phyloP scores from a whole-genome alignment of 2,329 filamentous ascomycete species.

The Fulvia fulva region DNA sequence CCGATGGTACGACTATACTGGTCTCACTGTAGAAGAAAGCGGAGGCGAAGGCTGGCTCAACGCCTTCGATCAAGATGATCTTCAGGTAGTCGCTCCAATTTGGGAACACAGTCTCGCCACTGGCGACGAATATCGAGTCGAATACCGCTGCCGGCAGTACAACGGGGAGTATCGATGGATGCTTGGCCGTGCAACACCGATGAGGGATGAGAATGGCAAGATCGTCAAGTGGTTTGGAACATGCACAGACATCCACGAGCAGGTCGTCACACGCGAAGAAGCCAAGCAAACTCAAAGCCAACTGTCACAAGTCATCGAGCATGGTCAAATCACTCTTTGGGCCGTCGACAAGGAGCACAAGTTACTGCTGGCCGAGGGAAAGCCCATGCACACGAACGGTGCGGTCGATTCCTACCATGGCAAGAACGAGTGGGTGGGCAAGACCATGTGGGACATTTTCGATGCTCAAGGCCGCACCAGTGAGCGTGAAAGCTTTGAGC shows the following conservation, averaged over 20 bases:
- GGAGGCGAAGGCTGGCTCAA: constrained; percentile 60
- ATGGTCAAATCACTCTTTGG: constrained; percentile 73
- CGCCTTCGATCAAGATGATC: constrained; percentile 68
- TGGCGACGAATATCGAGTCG: constrained; percentile 64
- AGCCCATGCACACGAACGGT: constrained; percentile 34
- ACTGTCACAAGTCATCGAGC: constrained; percentile 67
- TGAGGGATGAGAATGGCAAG: constrained; percentile 61
- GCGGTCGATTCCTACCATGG: neutral
- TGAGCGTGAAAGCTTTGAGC: constrained; percentile 43
- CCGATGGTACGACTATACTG: constrained; percentile 77
- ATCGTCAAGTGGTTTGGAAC: constrained; percentile 80
- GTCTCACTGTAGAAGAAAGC: constrained; percentile 59
- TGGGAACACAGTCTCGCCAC: constrained; percentile 64
- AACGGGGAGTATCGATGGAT: constrained; percentile 76
- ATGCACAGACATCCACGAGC: constrained; percentile 71
- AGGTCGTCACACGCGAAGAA: constrained; percentile 63
- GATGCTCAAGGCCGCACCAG: constrained; percentile 26
- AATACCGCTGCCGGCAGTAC: constrained; percentile 65
- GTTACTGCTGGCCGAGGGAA: constrained; percentile 68
- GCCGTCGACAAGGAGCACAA: constrained; percentile 60
- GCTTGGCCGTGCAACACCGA: constrained; percentile 63
- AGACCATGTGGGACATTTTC: constrained; percentile 64
- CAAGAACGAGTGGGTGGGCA: constrained; percentile 47
- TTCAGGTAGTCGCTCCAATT: constrained; percentile 49
- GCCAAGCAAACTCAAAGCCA: constrained; percentile 66